Base-by-base conservation (phyloP, 1,284 basidiomycete species). In the Hypsizygus ulmarius region DNA sequence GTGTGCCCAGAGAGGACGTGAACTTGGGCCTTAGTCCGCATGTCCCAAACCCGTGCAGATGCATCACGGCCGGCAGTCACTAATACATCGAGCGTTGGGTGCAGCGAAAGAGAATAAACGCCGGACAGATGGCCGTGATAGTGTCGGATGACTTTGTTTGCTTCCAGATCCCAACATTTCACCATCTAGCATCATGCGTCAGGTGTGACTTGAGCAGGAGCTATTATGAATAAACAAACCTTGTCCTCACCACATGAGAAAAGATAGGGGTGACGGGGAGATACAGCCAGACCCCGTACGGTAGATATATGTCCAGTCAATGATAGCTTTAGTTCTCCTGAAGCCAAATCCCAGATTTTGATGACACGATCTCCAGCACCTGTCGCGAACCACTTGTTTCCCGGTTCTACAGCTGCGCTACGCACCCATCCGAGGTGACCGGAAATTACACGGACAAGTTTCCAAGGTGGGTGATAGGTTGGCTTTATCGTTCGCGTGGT, bases 391-490 rank as follows among this genome's bases (percentile, higher is more conserved):
- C 96, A 99, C 66, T 96, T 78, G 73, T 99, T 99, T 21, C 93
- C 93, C 12, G 96, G 96, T 66, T 99, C 96, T 36, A 99, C 93
- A 1, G 96, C 93, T 12, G 92, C 87, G 58, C 88, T 90, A 48
- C 96, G 82, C n/a, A 99, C 96, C 97, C 97, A 99, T 6, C 97
- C 96, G 55, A 99, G 71, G 68, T 99, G 96, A 0, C 96, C 96
- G 1, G 94, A 97, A 54, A 99, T 98, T 61, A 99, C 97, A 44
- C 95, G 89, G 58, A 87, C 79, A 45, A 99, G 85, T 70, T 97
- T 97, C 96, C 96, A 96, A 60, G 87, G 90, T 5, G 96, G 83
- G 61, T 99, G 96, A 65, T 92, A 97, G 6, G 87, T 89, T 2
- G 96, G 97, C 67, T 97, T 96, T 60, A 97, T 82, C 27, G 90